Evolutionary conservation across 306 rosid species (phyloP), one percentile per base, ranked within the genome.

Genomic region (Lathyrus tuberosus): DNA sequence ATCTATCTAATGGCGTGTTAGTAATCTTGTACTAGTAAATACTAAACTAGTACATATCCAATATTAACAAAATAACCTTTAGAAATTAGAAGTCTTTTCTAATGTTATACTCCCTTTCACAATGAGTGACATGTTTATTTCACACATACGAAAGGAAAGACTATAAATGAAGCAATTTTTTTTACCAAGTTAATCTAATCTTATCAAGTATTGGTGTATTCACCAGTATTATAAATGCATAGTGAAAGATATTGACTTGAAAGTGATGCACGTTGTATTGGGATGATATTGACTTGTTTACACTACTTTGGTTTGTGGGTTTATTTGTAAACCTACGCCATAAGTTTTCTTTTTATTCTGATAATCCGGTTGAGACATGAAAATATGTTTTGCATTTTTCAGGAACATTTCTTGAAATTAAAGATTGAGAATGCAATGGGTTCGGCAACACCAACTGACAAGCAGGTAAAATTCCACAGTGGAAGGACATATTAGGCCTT

Each of bases 401-500:
- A 94, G 98, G 98, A 94, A 70, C 97, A 90, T 78, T 90, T 90
- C 82, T 73, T 82, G 77, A 93, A 93, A 76, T 37, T 78, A 28
- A 86, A 89, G 84, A 87, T 90, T 22, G 97, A 90, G 68, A 90
- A 69, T 67, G 88, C 98, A 65, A 90, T 94, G 98, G 88, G 94
- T 26, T 86, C 95, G 14, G 84, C 96, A 6, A 82, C 83, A 54
- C 71, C 98, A 72, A 88, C 97, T 74, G 68, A 8, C 11, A 94
- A 94, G 70, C 98, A 94, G 96, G 98, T 88, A 84, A 57, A 46
- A 65, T 49, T 15, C 47, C 44, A 28, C 17, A 20, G 40, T 40
- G 62, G 44, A 28, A 11, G 35, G 46, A 44, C 66, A 30, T 74
- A 4, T 62, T 15, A 20, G 17, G 22, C 51, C 44, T 66, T 52